These are phyloP conservation scores for Candida nanaspora DNA, from an alignment of 805 yeast species.

Conservation along the genomic window DNA sequence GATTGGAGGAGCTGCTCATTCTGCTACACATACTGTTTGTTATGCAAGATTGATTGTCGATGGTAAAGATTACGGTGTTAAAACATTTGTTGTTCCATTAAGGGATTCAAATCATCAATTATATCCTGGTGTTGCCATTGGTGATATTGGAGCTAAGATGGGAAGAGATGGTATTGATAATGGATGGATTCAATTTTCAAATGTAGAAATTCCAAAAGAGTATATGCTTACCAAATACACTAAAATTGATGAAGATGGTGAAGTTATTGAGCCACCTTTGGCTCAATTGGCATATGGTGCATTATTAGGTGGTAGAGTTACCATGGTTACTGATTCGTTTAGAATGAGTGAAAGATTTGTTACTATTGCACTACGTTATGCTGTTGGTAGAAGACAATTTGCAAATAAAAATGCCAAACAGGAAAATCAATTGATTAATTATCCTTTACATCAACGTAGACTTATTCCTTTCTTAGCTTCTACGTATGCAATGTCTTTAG, in stretches of 20 bases:
- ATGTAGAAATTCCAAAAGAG: slow-evolving; percentile 77
- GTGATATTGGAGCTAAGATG: slow-evolving; percentile 94
- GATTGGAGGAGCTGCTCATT: slow-evolving; percentile 97
- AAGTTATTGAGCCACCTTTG: slow-evolving; percentile 71
- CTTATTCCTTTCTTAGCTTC: slow-evolving; percentile 79
- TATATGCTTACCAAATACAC: slow-evolving; percentile 79
- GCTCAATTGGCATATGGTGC: slow-evolving; percentile 89
- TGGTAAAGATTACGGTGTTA: slow-evolving; percentile 86
- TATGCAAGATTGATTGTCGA: slow-evolving; percentile 79
- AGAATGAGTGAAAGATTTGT: slow-evolving; percentile 71
- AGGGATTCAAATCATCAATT: slow-evolving; percentile 69
- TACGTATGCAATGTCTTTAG: slow-evolving; percentile 69
- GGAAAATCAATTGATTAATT: slow-evolving; percentile 75
- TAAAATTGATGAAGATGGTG: slow-evolving; percentile 59
- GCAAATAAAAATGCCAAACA: slow-evolving; percentile 36
- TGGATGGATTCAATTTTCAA: slow-evolving; percentile 91
- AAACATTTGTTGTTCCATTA: slow-evolving; percentile 85
- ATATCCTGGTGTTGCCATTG: slow-evolving; percentile 73
- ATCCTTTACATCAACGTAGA: slow-evolving; percentile 84
- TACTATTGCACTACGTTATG: slow-evolving; percentile 84
- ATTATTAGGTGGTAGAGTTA: slow-evolving; percentile 79
- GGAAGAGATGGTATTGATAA: slow-evolving; percentile 94
- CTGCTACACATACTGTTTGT: slow-evolving; percentile 81
- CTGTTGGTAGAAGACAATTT: slow-evolving; percentile 86
- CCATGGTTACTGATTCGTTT: slow-evolving; percentile 82